These are phyloP conservation scores for Hordeum pubiflorum DNA, from an alignment of 202 grass and related monocot genomes.

Conservation along the genomic window DNA sequence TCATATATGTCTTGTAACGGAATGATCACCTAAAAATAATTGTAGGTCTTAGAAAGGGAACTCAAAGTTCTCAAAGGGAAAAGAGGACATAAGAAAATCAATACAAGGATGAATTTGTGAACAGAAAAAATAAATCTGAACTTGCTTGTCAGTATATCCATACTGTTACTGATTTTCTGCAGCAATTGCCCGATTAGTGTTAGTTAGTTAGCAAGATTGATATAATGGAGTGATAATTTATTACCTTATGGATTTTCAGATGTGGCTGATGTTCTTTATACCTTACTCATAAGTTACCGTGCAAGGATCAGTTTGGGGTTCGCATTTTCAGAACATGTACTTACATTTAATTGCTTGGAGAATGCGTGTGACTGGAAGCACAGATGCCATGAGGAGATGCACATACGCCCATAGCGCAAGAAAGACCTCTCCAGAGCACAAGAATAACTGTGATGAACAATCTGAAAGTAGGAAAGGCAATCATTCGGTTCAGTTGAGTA, in stretches of 20 bases:
- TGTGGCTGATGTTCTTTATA: not conserved
- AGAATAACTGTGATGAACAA: slow-evolving; percentile 71
- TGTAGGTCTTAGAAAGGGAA: slow-evolving; percentile 28
- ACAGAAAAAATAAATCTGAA: slow-evolving; percentile 1
- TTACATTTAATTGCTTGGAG: slow-evolving; percentile 87
- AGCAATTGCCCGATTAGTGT: slow-evolving; percentile 6
- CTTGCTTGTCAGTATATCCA: not conserved
- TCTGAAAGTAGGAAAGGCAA: slow-evolving; percentile 42
- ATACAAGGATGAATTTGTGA: not conserved
- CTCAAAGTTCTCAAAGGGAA: not conserved
- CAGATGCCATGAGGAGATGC: slow-evolving; percentile 88
- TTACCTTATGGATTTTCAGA: not conserved
- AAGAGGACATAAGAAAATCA: not conserved
- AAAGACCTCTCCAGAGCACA: slow-evolving; percentile 89
- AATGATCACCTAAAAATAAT: slow-evolving; percentile 68
- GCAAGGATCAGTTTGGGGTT: not conserved
- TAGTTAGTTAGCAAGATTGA: not conserved
- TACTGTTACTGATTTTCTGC: not conserved
- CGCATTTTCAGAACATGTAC: slow-evolving; percentile 14
- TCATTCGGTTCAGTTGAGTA: slow-evolving; percentile 2
- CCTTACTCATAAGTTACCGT: slow-evolving; percentile 13
- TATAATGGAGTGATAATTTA: not conserved
- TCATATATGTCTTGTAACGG: slow-evolving; percentile 85
- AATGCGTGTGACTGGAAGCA: slow-evolving; percentile 90
- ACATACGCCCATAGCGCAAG: slow-evolving; percentile 79